Evolutionary conservation across 1,284 basidiomycete species (phyloP).

Genomic region (Melampsora larici-populina): DNA sequence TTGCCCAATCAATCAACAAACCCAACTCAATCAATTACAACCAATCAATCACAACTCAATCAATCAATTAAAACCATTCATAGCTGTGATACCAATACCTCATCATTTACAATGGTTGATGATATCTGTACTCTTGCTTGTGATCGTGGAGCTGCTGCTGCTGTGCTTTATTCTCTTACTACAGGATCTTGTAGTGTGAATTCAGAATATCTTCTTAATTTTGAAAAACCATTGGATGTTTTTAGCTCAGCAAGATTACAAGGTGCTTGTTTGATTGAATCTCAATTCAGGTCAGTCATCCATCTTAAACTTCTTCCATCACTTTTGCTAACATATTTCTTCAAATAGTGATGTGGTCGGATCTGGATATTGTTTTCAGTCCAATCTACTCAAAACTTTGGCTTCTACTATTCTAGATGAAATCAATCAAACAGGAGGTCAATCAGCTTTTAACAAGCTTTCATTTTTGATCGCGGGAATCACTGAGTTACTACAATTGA

Average conservation of each 20-base stretch:
- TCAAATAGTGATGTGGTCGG: slow-evolving; percentile 33
- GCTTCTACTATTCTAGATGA: no score
- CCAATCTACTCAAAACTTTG: slow-evolving; percentile 27
- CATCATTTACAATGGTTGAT: slow-evolving; percentile 35
- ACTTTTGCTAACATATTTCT: neutral
- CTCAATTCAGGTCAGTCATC: no score
- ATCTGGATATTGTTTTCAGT: slow-evolving; percentile 42
- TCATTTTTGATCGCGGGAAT: no score
- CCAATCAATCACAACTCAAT: no score
- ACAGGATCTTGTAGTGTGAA: slow-evolving; percentile 54
- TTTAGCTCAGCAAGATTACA: slow-evolving; percentile 58
- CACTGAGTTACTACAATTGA: no score
- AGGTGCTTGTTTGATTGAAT: slow-evolving; percentile 41
- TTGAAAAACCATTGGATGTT: slow-evolving; percentile 25
- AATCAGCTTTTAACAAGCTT: no score
- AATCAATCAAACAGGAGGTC: slow-evolving; percentile 30
- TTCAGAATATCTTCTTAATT: slow-evolving; percentile 11
- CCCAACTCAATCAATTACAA: no score
- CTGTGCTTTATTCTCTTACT: slow-evolving; percentile 55
- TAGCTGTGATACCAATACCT: slow-evolving; percentile 40
- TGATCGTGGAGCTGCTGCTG: slow-evolving; percentile 72
- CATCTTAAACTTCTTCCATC: no score
- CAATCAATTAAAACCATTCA: no score
- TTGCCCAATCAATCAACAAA: no score
- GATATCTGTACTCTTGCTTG: slow-evolving; percentile 77